Conservation (phyloP, 2,329 filamentous ascomycete species). For the Colletotrichum musicola region DNA sequence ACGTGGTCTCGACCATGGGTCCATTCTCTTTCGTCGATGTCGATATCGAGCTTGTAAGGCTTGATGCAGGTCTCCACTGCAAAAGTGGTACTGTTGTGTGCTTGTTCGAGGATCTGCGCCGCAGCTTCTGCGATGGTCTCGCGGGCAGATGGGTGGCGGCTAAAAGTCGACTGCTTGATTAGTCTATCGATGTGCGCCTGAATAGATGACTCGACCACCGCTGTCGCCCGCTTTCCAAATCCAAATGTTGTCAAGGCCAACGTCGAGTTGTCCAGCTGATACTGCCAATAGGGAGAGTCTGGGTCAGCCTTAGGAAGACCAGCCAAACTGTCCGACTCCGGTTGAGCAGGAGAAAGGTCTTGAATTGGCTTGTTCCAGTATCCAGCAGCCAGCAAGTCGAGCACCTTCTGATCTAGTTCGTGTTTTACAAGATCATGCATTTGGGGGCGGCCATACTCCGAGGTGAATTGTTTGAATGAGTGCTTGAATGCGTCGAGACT, state of each 20-base stretch:
- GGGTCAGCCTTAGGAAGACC: constrained; percentile 88
- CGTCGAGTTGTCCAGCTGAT: constrained; percentile 92
- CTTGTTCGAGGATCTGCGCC: constrained; percentile 89
- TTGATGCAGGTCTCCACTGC: constrained; percentile 99
- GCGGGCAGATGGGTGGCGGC: constrained; percentile 89
- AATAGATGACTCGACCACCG: constrained; percentile 88
- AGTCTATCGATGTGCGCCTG: constrained; percentile 86
- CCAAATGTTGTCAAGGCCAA: constrained; percentile 94
- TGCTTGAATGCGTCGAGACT: constrained; percentile 97
- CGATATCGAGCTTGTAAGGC: constrained; percentile 98
- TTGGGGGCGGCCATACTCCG: constrained; percentile 88
- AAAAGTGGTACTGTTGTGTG: constrained; percentile 96
- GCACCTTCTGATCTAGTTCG: constrained; percentile 92
- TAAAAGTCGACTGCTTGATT: constrained; percentile 84
- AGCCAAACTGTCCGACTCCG: constrained; percentile 78
- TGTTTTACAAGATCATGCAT: constrained; percentile 91
- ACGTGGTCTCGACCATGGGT: constrained; percentile 86
- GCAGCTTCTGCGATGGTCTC: constrained; percentile 94
- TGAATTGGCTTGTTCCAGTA: constrained; percentile 98
- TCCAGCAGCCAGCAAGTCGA: constrained; percentile 90
- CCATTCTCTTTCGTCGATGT: constrained; percentile 94
- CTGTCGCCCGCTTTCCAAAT: constrained; percentile 92
- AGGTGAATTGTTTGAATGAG: constrained; percentile 93
- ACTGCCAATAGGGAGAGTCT: constrained; percentile 89
- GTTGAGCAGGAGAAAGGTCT: constrained; percentile 76